Base-by-base conservation (phyloP, 1,139 yeast genomes). In the Debaryomycetaceae sp. region DNA sequence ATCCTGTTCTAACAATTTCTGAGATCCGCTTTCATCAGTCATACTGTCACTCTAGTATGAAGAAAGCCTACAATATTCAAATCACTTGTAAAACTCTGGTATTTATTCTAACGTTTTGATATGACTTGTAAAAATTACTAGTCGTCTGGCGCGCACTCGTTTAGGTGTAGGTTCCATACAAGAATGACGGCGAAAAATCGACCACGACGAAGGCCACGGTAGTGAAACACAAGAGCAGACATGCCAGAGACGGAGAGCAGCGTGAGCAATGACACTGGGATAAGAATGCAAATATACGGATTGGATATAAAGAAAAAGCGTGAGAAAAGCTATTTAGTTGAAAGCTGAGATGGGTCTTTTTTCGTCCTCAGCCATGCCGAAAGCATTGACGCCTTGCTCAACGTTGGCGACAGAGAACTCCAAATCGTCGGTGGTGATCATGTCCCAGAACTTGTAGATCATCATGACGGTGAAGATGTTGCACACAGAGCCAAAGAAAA, bases 391-490 rank as follows among this genome's bases (percentile, higher is more conserved):
- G 5, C 73, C 75, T 41, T 68, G 72, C 50, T 73, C 78, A 11
- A 66, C 73, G 38, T 62, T 67, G 14, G 78, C 78, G 43, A 89
- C 95, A 42, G 93, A 82, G 63, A 93, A 93, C 66, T 93, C 99
- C 58, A 91, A 80, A 63, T 93, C 98, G 59, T 93, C 98, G 48
- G 84, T 81, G n/a, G 98, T 93, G 44, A 93, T 85, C 80, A 89
- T 87, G 58, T 91, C 97, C 97, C 98, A 93, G 56, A 83, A 88
- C 66, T 93, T 91, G 72, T 90, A 91, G 45, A 91, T 74, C 98
- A 93, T 91, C 96, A 93, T 90, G 45, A 86, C 71, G 6, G 96
- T 78, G 57, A 89, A 87, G 42, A 89, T 63, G 60, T 87, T 88
- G 59, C 96, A 81, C 39, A 88, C 58, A 33, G 95, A 78, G 23